Base-by-base conservation (phyloP, 2,329 filamentous ascomycete genomes). In the Fusarium napiforme region DNA sequence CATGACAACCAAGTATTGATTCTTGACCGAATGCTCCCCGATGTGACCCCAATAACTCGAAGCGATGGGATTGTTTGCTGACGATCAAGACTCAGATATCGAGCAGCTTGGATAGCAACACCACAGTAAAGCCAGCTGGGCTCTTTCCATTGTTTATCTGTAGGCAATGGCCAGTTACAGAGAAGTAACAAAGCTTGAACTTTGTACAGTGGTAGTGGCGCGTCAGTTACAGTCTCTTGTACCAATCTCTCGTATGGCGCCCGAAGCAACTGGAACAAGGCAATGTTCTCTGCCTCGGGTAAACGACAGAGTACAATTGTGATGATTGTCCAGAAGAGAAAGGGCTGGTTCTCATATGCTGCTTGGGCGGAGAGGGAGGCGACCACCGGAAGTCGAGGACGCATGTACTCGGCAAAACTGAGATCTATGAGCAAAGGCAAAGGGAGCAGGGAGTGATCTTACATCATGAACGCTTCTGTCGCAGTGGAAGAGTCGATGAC, bases 321-420 rank as follows among this genome's bases (percentile, higher is more conserved):
- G 28, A 75, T 14, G 5, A 75, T 73, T 7, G 73, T 75, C 73
- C 73, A 75, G 62, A 75, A 75, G 5, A 75, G 50, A 18, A 75
- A 60, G 2, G 72, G 60, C 4, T 73, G 64, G 2, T 43, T 57
- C 5, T 46, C 45, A 19, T 69, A 73, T 1, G 53, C 46, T 4
- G 57, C 39, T 28, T 52, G 42, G 1, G 69, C 50, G 3, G 60
- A 67, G 0, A 75, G 58, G 4, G 62, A 26, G 15, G 61, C 67
- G 2, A 75, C 28, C 9, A 75, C 47, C 19, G 70, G 73, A 3
- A 75, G 64, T 2, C 74, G 64, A 2, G 67, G 72, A 3, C 71
- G 70, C 23, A 75, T 75, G 12, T 73, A 37, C 5, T 72, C 39
- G 2, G 71, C 66, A n/a, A 73, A 75, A 10, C 73, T 75, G 4